Evolutionary conservation across 2,329 filamentous ascomycete genomes (phyloP).

Genomic region (Knufia petricola): DNA sequence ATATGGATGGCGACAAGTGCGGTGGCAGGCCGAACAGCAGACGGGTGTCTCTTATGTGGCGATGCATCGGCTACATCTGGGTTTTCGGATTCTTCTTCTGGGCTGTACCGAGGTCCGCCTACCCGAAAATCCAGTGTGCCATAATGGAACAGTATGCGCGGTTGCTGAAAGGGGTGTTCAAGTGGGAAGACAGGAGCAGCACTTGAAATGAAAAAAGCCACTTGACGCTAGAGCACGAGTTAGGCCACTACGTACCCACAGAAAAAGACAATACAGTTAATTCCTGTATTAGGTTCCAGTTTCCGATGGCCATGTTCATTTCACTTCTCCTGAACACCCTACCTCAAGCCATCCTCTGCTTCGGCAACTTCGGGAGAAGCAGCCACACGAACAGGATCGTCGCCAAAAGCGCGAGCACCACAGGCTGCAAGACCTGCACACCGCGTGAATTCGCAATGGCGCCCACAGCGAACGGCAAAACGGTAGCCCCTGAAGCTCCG

Average conservation of each 20-base stretch:
- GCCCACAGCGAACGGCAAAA: constrained; percentile 32
- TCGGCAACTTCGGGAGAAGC: constrained; percentile 18
- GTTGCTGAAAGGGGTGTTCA: too few species aligned
- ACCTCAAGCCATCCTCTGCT: constrained; percentile 9
- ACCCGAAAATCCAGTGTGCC: constrained; percentile 6
- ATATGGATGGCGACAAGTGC: background rate
- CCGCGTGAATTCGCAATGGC: constrained; percentile 42
- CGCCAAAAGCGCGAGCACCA: constrained; percentile 40
- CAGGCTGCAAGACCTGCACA: constrained; percentile 48
- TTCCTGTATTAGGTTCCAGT: too few species aligned
- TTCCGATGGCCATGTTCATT: too few species aligned
- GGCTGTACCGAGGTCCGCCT: constrained; percentile 4
- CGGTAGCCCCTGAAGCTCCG: constrained; percentile 56
- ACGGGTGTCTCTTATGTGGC: background rate
- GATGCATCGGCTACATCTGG: constrained; percentile 8
- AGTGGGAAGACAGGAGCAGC: too few species aligned
- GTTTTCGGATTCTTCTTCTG: constrained; percentile 9
- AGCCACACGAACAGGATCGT: constrained; percentile 17
- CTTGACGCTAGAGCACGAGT: too few species aligned
- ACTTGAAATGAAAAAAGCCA: too few species aligned
- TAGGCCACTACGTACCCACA: too few species aligned
- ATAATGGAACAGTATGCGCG: background rate
- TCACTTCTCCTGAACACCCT: too few species aligned
- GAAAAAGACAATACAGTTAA: too few species aligned
- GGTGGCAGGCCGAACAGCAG: background rate